Evolutionary conservation across 2,329 filamentous ascomycete species (phyloP), one percentile per base, ranked within the genome.

Genomic region (Monosporascus cannonballus): DNA sequence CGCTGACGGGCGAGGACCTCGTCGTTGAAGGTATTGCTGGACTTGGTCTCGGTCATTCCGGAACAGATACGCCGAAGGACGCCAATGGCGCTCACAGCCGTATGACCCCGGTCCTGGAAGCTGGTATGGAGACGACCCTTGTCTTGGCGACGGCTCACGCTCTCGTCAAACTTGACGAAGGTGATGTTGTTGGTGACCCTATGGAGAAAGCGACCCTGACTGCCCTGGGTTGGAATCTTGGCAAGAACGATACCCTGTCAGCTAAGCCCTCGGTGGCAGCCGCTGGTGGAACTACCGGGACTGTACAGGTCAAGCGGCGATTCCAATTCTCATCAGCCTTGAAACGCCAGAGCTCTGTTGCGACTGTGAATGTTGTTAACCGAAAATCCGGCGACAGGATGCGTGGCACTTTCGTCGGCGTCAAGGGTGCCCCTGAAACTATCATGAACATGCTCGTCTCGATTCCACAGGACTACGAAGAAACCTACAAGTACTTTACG

Each of bases 291-390:
- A 73, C 80, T 41, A 77, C 81, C 20, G 90, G 95, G 53, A 85
- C 85, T 49, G 94, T 97, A 51, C 93, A 97, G 63, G 88, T 99
- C 69, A 96, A 94, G 75, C 88, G 94, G 59, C 87, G 94, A 56
- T 99, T 99, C 81, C 94, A 97, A 65, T 99, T 99, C 72, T 99
- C 94, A 7, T 99, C 94, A 39, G 86, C 91, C 3, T 79, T 99
- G 53, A 99, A 99, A 74, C 87, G 94, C 51, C 93, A 97, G 73
- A 97, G 92, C 71, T 95, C 94, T 4, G 84, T 99, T 54, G 91
- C 95, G 24, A 91, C 88, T 9, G 84, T 96, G 48, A 77, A 88
- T 50, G 83, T 83, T 46, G 83, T 81, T 37, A 85, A 96, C 62
- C 80, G 79, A 27, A 82, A 83, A 65, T 88, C 85, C 7, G 88